phyloP scores from a whole-genome alignment of 805 yeast genomes.

The Ogataea ramenticola region DNA sequence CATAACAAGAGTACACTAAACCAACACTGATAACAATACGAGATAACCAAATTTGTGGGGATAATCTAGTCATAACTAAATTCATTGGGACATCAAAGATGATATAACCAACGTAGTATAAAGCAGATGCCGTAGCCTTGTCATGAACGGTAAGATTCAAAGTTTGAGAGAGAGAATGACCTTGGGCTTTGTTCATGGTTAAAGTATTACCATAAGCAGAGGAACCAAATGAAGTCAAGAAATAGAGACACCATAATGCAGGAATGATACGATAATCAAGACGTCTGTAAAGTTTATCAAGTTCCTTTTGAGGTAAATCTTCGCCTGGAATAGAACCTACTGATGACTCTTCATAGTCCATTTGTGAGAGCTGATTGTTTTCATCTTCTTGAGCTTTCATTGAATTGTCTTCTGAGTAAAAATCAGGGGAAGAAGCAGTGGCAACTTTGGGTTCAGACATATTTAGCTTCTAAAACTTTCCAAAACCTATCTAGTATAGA shows the following conservation, averaged over 20 bases:
- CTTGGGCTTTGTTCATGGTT: constrained; percentile 62
- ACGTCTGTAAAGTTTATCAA: constrained; percentile 52
- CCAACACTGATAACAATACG: constrained; percentile 77
- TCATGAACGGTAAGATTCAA: constrained; percentile 48
- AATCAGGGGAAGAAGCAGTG: not conserved
- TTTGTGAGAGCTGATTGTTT: not conserved
- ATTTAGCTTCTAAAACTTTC: not conserved
- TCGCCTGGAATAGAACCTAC: not conserved
- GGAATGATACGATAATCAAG: constrained; percentile 72
- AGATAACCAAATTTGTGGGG: constrained; percentile 81
- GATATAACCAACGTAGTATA: constrained; percentile 77
- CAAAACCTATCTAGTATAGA: too few relatives aligned
- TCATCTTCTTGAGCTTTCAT: not conserved
- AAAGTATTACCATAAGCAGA: constrained; percentile 72
- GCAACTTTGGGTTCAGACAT: not conserved
- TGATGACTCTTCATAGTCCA: not conserved
- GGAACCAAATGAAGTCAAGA: constrained; percentile 71
- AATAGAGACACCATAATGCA: constrained; percentile 74
- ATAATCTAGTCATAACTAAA: constrained; percentile 69
- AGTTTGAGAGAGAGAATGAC: constrained; percentile 53
- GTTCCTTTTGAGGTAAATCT: constrained; percentile 22
- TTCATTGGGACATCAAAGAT: constrained; percentile 87
- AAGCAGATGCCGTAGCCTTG: constrained; percentile 68
- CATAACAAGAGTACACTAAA: constrained; percentile 66
- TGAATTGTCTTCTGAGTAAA: not conserved